Conservation (phyloP, 2,329 filamentous ascomycete genomes). For the Botryosphaeria dothidea region DNA sequence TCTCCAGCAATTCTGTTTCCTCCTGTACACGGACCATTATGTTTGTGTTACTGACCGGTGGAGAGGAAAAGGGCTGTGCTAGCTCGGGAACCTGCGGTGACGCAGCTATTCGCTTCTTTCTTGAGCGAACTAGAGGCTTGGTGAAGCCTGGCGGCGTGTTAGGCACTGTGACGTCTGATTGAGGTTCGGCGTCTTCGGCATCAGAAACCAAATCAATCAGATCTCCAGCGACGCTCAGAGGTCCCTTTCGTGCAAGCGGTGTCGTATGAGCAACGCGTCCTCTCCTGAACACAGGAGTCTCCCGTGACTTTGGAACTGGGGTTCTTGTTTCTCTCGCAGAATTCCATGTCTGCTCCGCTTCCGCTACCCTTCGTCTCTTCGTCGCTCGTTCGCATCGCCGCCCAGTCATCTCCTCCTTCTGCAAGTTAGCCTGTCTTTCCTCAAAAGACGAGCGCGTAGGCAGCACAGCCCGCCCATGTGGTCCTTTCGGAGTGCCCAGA, state of each 20-base stretch:
- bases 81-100: slow-evolving; percentile 29
- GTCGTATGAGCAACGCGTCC: not conserved
- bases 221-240: not conserved
- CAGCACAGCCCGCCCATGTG: slow-evolving; percentile 61
- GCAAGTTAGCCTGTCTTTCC: slow-evolving; percentile 35
- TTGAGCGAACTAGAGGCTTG: not conserved
- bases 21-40: slow-evolving; percentile 35
- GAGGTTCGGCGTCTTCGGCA: not conserved
- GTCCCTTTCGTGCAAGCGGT: not conserved
- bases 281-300: not conserved
- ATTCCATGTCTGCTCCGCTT: slow-evolving; percentile 23
- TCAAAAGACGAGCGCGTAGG: slow-evolving; percentile 67
- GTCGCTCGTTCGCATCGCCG: slow-evolving; percentile 32
- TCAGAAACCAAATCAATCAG: slow-evolving; percentile 17
- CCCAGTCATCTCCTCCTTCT: slow-evolving; percentile 31
- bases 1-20: not conserved
- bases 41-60: slow-evolving; percentile 39
- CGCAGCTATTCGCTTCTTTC: not conserved
- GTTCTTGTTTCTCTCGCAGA: slow-evolving; percentile 23
- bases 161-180: slow-evolving; percentile 16
- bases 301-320: not conserved
- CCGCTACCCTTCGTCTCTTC: slow-evolving; percentile 41
- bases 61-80: slow-evolving; percentile 33
- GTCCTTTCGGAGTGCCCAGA: slow-evolving; percentile 65
- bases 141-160: slow-evolving; percentile 3